Percentiles rank a stretch among this genome's conserved stretches.
Evolutionary conservation across 2,329 filamentous ascomycete genomes (phyloP).

Genomic region (Podosphaera xanthii): DNA sequence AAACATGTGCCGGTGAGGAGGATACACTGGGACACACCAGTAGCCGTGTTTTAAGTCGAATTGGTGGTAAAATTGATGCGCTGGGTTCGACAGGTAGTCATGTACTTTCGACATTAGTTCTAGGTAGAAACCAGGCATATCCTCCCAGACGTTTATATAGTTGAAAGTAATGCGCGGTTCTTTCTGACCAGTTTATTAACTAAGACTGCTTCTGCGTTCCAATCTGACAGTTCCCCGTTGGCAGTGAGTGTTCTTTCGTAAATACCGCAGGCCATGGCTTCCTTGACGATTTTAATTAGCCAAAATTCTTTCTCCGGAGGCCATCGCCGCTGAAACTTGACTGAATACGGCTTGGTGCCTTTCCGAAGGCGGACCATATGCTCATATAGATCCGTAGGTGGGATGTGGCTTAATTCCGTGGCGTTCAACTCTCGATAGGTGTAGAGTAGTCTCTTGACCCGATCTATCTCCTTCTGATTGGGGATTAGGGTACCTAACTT

Average conservation of each 20-base stretch:
- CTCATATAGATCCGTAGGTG: too few relatives aligned
- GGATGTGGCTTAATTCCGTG: too few relatives aligned
- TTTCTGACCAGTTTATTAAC: background rate
- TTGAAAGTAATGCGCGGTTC: constrained; percentile 1
- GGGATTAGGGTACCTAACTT: background rate
- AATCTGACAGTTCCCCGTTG: too few relatives aligned
- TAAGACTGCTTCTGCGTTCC: background rate
- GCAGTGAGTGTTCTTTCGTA: too few relatives aligned
- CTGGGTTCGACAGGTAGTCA: constrained; percentile 1
- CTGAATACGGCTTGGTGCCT: background rate
- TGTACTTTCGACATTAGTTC: background rate
- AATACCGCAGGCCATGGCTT: too few relatives aligned
- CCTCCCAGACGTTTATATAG: constrained; percentile 1
- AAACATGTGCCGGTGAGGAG: background rate
- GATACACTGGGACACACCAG: background rate
- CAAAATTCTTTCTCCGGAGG: background rate
- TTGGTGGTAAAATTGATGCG: too few relatives aligned
- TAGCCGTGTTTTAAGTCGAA: too few relatives aligned
- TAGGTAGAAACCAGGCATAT: background rate
- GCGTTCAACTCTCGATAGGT: background rate
- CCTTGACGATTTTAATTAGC: too few relatives aligned
- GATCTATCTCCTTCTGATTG: background rate
- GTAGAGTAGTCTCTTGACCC: constrained; percentile 1
- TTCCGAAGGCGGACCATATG: background rate
- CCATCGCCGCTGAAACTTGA: background rate